phyloP scores from a whole-genome alignment of 345 rosid species.

The Triadica sebifera region DNA sequence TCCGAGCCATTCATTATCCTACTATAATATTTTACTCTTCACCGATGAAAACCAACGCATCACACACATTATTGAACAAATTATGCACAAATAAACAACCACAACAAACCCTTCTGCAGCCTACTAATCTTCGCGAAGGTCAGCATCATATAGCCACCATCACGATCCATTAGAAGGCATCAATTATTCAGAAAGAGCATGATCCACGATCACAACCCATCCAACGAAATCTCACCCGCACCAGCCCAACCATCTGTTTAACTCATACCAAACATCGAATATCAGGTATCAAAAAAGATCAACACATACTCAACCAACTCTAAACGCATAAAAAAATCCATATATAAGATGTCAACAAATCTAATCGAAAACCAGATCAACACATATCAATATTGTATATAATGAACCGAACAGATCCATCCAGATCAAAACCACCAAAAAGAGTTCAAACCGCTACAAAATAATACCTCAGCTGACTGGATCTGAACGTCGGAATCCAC shows the following conservation, averaged over 20 bases:
- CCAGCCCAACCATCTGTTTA: neutral
- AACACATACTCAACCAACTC: neutral
- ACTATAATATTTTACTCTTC: neutral
- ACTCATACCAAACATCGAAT: neutral
- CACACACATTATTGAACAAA: neutral
- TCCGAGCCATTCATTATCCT: neutral
- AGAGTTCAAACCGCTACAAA: neutral
- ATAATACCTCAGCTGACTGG: neutral
- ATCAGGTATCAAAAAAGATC: neutral
- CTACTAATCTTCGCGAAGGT: constrained; percentile 1
- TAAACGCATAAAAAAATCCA: no score
- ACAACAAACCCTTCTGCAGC: neutral
- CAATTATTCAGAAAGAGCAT: neutral
- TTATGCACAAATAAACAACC: neutral
- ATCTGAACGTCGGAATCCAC: neutral
- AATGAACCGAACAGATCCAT: neutral
- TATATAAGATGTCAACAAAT: neutral
- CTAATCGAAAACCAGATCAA: neutral
- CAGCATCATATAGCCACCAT: neutral
- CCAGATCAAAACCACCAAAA: neutral
- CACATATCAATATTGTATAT: no score
- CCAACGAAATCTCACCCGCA: no score
- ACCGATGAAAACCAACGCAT: neutral
- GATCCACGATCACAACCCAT: neutral
- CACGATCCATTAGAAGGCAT: neutral